Percentiles rank a stretch among this genome's conserved stretches.
phyloP scores from a whole-genome alignment of 306 rosid genomes.

The peach (Prunus persica) region DNA sequence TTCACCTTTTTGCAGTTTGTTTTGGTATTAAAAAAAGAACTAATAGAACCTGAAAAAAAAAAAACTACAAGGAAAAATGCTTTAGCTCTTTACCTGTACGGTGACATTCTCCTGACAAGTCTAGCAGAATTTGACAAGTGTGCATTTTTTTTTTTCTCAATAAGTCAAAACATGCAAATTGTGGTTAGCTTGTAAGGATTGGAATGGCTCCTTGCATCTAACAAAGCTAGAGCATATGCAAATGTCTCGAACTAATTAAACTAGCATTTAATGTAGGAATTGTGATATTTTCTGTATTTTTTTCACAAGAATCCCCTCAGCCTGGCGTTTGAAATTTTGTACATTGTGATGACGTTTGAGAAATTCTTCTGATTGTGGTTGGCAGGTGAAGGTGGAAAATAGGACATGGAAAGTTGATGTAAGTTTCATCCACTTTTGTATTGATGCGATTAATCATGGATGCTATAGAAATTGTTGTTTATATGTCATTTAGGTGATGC shows the following conservation, averaged over 20 bases:
- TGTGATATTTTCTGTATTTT: background rate
- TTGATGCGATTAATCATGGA: background rate
- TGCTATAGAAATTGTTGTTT: background rate
- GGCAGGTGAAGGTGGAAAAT: conserved; percentile 92
- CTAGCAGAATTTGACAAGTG: background rate
- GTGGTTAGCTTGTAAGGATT: background rate
- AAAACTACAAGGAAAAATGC: background rate
- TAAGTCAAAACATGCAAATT: background rate
- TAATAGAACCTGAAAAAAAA: background rate
- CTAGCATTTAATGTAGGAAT: background rate
- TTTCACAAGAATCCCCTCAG: background rate
- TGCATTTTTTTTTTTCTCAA: background rate
- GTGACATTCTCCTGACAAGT: background rate
- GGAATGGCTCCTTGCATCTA: background rate
- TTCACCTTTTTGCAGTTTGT: background rate
- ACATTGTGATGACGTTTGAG: background rate
- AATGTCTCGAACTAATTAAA: background rate
- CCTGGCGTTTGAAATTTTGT: background rate
- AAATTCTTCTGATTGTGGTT: conserved; percentile 14
- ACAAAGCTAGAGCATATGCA: background rate
- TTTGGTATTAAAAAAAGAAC: background rate
- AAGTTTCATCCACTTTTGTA: conserved; percentile 27
- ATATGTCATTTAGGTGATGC: background rate
- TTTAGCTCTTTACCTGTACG: background rate
- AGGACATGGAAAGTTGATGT: conserved; percentile 94